Percentiles rank a stretch among this genome's conserved stretches.
These are phyloP conservation scores for Poronia punctata DNA, from an alignment of 495 filamentous ascomycete genomes.

Conservation along the genomic window DNA sequence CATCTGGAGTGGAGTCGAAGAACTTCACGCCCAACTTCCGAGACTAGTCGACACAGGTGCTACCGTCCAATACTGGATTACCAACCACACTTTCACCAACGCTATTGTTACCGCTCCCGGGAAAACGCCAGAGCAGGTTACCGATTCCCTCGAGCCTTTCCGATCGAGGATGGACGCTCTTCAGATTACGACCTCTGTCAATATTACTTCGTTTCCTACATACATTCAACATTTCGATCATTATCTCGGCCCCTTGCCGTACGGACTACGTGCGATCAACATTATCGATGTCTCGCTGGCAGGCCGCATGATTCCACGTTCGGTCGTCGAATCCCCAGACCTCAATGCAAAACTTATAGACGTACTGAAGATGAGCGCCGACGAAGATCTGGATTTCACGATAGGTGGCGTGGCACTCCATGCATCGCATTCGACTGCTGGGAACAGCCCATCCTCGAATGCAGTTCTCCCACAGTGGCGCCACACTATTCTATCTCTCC, in stretches of 20 bases:
- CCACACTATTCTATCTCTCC: slow-evolving; percentile 19
- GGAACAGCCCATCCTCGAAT: slow-evolving; percentile 26
- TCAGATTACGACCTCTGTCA: slow-evolving; percentile 25
- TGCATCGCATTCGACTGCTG: slow-evolving; percentile 24
- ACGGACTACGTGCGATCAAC: slow-evolving; percentile 25
- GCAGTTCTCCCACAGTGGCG: slow-evolving; percentile 47
- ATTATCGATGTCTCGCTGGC: slow-evolving; percentile 45
- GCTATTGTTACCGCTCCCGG: slow-evolving; percentile 32
- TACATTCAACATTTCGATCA: slow-evolving; percentile 39
- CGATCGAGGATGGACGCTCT: slow-evolving; percentile 23
- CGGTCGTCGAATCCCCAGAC: slow-evolving; percentile 33
- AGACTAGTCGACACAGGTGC: slow-evolving; percentile 18
- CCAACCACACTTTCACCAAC: slow-evolving; percentile 40
- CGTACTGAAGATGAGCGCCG: slow-evolving; percentile 31
- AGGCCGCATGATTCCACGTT: slow-evolving; percentile 52
- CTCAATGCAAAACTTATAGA: slow-evolving; percentile 5
- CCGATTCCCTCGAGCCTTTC: slow-evolving; percentile 28
- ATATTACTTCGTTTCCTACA: neutral
- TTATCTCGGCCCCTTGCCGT: slow-evolving; percentile 35
- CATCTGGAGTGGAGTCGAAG: slow-evolving; percentile 33
- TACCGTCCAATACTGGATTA: slow-evolving; percentile 42
- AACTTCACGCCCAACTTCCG: slow-evolving; percentile 20
- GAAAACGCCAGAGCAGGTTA: slow-evolving; percentile 28
- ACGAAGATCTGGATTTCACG: slow-evolving; percentile 12
- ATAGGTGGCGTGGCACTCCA: slow-evolving; percentile 21